Evolutionary conservation across 805 yeast genomes (phyloP).

Genomic region (Candida lessepsii): DNA sequence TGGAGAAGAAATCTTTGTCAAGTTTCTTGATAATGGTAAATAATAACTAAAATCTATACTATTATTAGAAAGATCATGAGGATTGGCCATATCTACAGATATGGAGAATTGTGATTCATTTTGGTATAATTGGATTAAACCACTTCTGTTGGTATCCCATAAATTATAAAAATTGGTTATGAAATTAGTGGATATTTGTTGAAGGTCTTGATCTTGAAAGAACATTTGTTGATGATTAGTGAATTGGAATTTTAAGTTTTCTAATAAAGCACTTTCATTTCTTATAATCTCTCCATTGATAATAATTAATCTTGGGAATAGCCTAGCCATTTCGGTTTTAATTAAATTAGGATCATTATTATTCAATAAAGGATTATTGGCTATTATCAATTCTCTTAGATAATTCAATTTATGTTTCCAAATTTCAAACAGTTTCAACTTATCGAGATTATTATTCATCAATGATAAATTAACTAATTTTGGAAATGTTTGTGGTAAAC

Average conservation of each 20-base stretch:
- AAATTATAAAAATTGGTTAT: constrained; percentile 68
- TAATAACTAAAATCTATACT: constrained; percentile 58
- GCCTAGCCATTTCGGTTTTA: constrained; percentile 59
- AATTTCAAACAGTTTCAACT: constrained; percentile 58
- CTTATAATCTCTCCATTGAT: constrained; percentile 78
- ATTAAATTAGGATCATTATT: constrained; percentile 37
- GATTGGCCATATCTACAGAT: constrained; percentile 71
- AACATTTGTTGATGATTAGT: constrained; percentile 61
- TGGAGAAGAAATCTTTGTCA: constrained; percentile 57
- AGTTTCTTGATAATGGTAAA: constrained; percentile 71
- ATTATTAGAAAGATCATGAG: constrained; percentile 27
- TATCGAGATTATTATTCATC: constrained; percentile 67
- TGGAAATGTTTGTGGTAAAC: constrained; percentile 76
- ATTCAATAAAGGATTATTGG: constrained; percentile 70
- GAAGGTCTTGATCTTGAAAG: constrained; percentile 75
- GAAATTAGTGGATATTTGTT: constrained; percentile 71
- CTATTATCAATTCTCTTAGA: constrained; percentile 73
- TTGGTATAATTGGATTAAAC: constrained; percentile 71
- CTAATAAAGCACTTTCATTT: constrained; percentile 59
- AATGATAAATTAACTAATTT: constrained; percentile 73
- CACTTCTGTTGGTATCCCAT: constrained; percentile 80
- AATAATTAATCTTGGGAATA: constrained; percentile 78
- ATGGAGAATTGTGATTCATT: constrained; percentile 81
- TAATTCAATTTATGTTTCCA: constrained; percentile 75
- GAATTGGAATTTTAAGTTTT: constrained; percentile 56